Base-by-base conservation (phyloP, 306 rosid genomes). In the Citrullus colocynthis region DNA sequence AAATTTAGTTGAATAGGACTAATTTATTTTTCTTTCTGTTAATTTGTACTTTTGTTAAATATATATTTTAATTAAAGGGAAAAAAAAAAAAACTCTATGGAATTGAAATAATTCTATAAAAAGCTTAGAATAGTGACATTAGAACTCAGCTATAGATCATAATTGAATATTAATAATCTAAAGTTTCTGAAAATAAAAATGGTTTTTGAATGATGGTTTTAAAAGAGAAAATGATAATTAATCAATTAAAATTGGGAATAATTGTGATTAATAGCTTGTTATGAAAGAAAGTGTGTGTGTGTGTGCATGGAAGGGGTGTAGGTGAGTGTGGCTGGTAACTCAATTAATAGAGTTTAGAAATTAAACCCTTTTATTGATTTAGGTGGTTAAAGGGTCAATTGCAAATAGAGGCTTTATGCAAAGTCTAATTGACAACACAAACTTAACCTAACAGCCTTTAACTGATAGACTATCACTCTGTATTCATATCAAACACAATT, bases 341-440 rank as follows among this genome's bases (percentile, higher is more conserved):
- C 75, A 69, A 69, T 69, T 70, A 70, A 70, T 70, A 44, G 75
- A 44, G 57, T 70, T 70, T 70, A n/a, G 57, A 44, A 70, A 60
- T 60, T 10, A 60, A 28, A 70, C 17, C 71, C 48, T 36, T 6
- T 13, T 70, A 9, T 44, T 52, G 2, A 69, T 69, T 41, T 21
- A 70, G 57, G 75, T 70, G 57, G 75, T 70, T 70, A 70, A 70
- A 44, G 37, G n/a, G 75, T 70, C 75, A 44, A 24, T 70, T 70
- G 34, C 15, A 5, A 64, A n/a, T 4, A 10, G 75, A 44, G 4
- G 7, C 5, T 17, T 70, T 42, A 9, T 45, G 44, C 75, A 18
- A 70, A 44, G n/a, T 20, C n/a, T 70, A 70, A 70, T 70, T 44
- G 75, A 70, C 18, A 70, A 70, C n/a, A 70, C 5, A 24, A 12